Evolutionary conservation across 176 grass and related monocot species (phyloP).

Genomic region (Leersia perrieri): DNA sequence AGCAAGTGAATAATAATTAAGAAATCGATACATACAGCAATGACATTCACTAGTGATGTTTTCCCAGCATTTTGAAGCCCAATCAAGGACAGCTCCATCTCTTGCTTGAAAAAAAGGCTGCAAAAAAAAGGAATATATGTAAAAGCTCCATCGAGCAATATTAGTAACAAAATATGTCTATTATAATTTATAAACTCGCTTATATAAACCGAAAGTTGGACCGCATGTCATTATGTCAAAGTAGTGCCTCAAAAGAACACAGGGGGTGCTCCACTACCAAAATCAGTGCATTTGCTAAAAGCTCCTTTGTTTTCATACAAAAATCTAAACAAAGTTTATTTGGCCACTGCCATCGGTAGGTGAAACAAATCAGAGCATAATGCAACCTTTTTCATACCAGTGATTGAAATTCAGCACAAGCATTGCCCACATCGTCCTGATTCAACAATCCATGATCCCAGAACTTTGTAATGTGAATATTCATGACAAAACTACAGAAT

Average conservation of each 20-base stretch:
- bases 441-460: not conserved
- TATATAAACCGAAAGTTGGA: not conserved
- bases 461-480: not conserved
- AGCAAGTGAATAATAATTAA: not conserved
- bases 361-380: conserved; percentile 35
- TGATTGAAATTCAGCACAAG: conserved; percentile 15
- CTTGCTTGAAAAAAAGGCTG: conserved; percentile 99
- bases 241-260: not conserved
- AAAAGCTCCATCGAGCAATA: not conserved
- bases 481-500: not conserved
- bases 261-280: conserved; percentile 5
- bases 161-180: not conserved
- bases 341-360: conserved; percentile 3
- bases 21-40: conserved; percentile 67
- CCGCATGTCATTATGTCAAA: conserved; percentile 3
- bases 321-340: conserved; percentile 14
- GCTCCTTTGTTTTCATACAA: conserved; percentile 26
- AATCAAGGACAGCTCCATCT: conserved; percentile 99
- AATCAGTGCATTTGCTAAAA: conserved; percentile 21
- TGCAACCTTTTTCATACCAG: conserved; percentile 15
- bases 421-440: not conserved
- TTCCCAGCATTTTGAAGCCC: conserved; percentile 99
- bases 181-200: not conserved
- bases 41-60: conserved; percentile 92
- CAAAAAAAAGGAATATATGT: not conserved